phyloP scores from a whole-genome alignment of 768 basidiomycete genomes.

The Gelatoporia subvermispora region DNA sequence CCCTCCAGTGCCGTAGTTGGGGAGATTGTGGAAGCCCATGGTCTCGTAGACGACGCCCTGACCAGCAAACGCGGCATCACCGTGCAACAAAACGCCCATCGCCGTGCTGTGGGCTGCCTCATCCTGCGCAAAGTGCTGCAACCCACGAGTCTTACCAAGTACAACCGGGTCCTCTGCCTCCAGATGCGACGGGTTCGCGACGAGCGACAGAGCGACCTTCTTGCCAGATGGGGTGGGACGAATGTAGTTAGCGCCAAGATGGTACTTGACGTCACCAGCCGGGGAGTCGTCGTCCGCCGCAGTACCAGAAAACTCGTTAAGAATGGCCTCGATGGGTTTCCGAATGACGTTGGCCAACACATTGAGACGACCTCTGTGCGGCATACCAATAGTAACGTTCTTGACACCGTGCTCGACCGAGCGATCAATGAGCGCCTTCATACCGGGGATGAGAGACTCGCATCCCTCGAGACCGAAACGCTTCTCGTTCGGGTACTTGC shows the following conservation, averaged over 20 bases:
- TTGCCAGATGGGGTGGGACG: slow-evolving; percentile 97
- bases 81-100: slow-evolving; percentile 94
- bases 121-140: slow-evolving; percentile 92
- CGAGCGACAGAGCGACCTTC: slow-evolving; percentile 94
- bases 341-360: slow-evolving; percentile 98
- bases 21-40: slow-evolving; percentile 95
- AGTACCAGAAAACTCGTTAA: slow-evolving; percentile 90
- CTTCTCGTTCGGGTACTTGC: slow-evolving; percentile 99
- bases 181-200: slow-evolving; percentile 97
- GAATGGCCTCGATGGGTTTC: slow-evolving; percentile 95
- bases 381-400: slow-evolving; percentile 97
- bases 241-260: slow-evolving; percentile 97
- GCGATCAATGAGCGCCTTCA: slow-evolving; percentile 99
- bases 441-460: slow-evolving; percentile 95
- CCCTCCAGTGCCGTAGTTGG: slow-evolving; percentile 94
- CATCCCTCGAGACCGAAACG: slow-evolving; percentile 98
- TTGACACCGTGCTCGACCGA: slow-evolving; percentile 96
- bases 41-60: slow-evolving; percentile 99
- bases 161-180: slow-evolving; percentile 98
- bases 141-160: slow-evolving; percentile 96
- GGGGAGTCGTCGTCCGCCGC: slow-evolving; percentile 67
- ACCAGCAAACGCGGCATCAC: slow-evolving; percentile 97
- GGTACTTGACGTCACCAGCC: slow-evolving; percentile 98
- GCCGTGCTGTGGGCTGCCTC: slow-evolving; percentile 76
- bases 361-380: slow-evolving; percentile 97